These are phyloP conservation scores for barrel medic (Medicago truncatula) DNA, from an alignment of 306 rosid genomes.

Conservation along the genomic window MtrunA17r5.0-ANR NC_053046.1:31257501-31258000, in stretches of 20 bases:
- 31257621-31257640: not conserved
- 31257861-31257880: constrained; percentile 19
- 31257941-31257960: constrained; percentile 63
- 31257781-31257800: constrained; percentile 81
- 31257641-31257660: constrained; percentile 1
- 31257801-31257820: constrained; percentile 96
- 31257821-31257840: constrained; percentile 58
- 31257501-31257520: constrained; percentile 34
- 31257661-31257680: constrained; percentile 26
- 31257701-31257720: no score
- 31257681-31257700: constrained; percentile 18
- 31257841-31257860: not conserved
- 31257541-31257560: not conserved
- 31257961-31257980: constrained; percentile 46
- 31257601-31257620: not conserved
- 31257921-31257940: constrained; percentile 87
- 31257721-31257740: constrained; percentile 21
- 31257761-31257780: constrained; percentile 93
- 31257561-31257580: constrained; percentile 11
- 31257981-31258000: constrained; percentile 51
- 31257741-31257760: constrained; percentile 83
- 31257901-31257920: constrained; percentile 76
- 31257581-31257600: not conserved
- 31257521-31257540: constrained; percentile 26
- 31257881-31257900: constrained; percentile 14